phyloP scores from a whole-genome alignment of 2,329 filamentous ascomycete genomes.

The Ceratocystis colombiana region DNA sequence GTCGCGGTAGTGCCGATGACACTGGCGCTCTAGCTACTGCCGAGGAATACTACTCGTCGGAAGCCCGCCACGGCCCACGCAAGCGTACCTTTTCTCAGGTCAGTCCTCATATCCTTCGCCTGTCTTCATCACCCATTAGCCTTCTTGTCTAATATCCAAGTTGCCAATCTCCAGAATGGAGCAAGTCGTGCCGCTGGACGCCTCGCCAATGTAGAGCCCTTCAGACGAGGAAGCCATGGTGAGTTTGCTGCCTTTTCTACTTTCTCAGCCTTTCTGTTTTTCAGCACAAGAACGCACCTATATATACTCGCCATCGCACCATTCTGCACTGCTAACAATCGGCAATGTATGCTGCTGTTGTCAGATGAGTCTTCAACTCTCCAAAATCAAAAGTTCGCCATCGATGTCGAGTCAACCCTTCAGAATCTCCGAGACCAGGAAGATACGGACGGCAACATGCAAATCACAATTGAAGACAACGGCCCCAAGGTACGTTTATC shows the following conservation, averaged over 20 bases:
- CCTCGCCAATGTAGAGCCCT: constrained; percentile 44
- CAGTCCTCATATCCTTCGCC: constrained; percentile 24
- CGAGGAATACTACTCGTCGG: constrained; percentile 49
- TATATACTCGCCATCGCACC: too few relatives aligned
- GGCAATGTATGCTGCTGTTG: background rate
- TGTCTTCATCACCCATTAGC: background rate
- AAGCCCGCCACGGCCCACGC: constrained; percentile 44
- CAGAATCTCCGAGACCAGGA: constrained; percentile 71
- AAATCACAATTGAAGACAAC: constrained; percentile 94
- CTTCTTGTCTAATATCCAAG: background rate
- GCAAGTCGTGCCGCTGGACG: constrained; percentile 44
- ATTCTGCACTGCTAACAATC: too few relatives aligned
- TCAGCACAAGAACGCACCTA: background rate
- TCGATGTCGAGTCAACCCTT: constrained; percentile 77
- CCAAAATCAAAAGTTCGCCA: constrained; percentile 48
- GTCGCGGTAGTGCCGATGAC: constrained; percentile 39
- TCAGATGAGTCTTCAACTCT: constrained; percentile 24
- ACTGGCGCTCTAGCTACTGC: constrained; percentile 46
- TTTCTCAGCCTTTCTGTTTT: background rate
- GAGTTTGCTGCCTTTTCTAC: constrained; percentile 28
- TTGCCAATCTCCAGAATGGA: constrained; percentile 37
- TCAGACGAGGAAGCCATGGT: constrained; percentile 52
- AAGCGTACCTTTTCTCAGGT: constrained; percentile 50
- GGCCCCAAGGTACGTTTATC: constrained; percentile 64
- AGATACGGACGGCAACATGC: constrained; percentile 87